Evolutionary conservation across 2,329 filamentous ascomycete genomes (phyloP).

Genomic region (Dactylellina parvicollis): DNA sequence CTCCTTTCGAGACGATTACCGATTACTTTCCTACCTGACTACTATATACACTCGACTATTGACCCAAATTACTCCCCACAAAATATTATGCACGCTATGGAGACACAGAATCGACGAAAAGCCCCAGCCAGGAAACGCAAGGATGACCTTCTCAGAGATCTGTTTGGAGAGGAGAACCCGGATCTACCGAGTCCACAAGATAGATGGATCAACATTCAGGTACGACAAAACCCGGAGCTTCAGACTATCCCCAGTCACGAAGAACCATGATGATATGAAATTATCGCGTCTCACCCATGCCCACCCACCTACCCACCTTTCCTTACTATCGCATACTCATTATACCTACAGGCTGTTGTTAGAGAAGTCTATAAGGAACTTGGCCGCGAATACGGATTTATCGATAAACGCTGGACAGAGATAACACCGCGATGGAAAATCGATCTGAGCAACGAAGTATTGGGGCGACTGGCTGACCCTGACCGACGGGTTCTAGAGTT

Average conservation of each 20-base stretch:
- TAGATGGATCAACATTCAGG: constrained; percentile 54
- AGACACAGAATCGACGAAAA: constrained; percentile 35
- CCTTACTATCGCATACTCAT: neutral
- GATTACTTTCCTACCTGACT: neutral
- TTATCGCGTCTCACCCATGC: neutral
- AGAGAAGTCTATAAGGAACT: constrained; percentile 53
- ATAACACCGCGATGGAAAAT: constrained; percentile 52
- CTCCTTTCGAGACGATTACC: neutral
- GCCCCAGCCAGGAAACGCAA: constrained; percentile 51
- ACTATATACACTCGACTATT: neutral
- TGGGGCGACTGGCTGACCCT: constrained; percentile 39
- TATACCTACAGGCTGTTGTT: constrained; percentile 39
- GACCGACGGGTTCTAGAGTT: constrained; percentile 43
- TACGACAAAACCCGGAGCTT: constrained; percentile 1
- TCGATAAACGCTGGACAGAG: constrained; percentile 53
- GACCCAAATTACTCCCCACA: neutral
- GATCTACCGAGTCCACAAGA: constrained; percentile 50
- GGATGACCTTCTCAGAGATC: constrained; percentile 47
- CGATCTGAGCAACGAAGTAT: constrained; percentile 46
- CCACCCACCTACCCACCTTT: neutral
- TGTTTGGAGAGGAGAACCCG: constrained; percentile 51
- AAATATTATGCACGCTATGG: constrained; percentile 23
- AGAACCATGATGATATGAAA: neutral
- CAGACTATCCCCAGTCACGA: neutral
- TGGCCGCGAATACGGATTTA: constrained; percentile 52